Conservation (phyloP, 2,329 filamentous ascomycete species). For the Venturia nashicola region DNA sequence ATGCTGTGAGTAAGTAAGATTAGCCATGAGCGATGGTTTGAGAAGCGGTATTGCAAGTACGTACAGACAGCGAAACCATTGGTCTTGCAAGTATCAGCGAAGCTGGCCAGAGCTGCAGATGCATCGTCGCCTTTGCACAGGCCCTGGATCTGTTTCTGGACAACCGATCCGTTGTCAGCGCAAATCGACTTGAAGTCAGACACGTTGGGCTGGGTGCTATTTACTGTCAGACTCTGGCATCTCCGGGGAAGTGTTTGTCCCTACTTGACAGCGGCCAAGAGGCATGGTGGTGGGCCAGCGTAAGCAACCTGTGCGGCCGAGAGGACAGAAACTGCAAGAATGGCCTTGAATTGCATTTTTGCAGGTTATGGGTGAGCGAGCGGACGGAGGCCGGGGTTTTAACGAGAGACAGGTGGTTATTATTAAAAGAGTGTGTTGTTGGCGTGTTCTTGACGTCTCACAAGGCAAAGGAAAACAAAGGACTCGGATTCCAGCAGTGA, state of each 20-base stretch:
- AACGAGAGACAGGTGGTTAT: neutral
- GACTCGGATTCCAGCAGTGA: too few species aligned
- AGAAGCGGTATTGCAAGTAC: neutral
- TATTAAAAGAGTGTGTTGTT: neutral
- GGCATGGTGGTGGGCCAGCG: constrained; percentile 1
- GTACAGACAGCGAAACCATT: constrained; percentile 2
- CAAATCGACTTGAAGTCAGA: constrained; percentile 4
- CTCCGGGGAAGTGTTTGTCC: neutral
- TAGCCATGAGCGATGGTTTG: neutral
- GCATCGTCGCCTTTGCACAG: constrained; percentile 2
- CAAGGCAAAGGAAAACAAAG: neutral
- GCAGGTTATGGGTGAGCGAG: neutral
- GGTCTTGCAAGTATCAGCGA: constrained; percentile 6
- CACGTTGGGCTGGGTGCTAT: neutral
- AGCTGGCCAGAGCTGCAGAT: neutral
- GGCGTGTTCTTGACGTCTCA: neutral
- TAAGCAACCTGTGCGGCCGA: neutral
- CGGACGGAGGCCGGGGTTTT: neutral
- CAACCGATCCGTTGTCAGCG: neutral
- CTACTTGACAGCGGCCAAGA: constrained; percentile 6
- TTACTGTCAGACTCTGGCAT: neutral
- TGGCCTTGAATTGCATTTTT: constrained; percentile 4
- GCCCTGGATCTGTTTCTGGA: constrained; percentile 1
- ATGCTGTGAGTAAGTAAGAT: neutral
- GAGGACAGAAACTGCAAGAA: neutral